Evolutionary conservation across 345 rosid genomes (phyloP).

Genomic region (Pugionium dolabratum): DNA sequence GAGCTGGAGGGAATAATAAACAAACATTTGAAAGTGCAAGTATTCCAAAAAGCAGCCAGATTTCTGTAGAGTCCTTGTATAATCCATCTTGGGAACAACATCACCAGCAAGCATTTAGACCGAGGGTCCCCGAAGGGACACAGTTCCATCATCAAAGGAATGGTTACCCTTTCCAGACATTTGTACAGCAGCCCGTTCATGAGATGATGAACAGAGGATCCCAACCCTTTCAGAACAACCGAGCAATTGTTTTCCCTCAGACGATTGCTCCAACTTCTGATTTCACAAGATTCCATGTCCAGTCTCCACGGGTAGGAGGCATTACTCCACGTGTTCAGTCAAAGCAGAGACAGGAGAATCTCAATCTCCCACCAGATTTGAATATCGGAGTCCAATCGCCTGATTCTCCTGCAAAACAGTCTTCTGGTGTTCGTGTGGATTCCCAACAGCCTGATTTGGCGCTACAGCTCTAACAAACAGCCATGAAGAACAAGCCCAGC

Average conservation of each 20-base stretch:
- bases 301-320: constrained; percentile 62
- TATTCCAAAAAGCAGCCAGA: constrained; percentile 50
- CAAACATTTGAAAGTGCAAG: constrained; percentile 49
- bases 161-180: constrained; percentile 57
- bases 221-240: constrained; percentile 38
- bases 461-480: constrained; percentile 61
- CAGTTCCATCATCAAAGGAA: constrained; percentile 56
- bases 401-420: constrained; percentile 78
- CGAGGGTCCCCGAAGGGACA: constrained; percentile 50
- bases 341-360: constrained; percentile 65
- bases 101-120: constrained; percentile 48
- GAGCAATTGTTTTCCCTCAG: constrained; percentile 59
- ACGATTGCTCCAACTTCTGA: constrained; percentile 48
- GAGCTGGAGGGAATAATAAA: constrained; percentile 61
- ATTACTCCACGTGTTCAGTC: constrained; percentile 53
- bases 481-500: background rate
- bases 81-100: constrained; percentile 62
- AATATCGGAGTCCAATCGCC: constrained; percentile 87
- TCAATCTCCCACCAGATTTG: constrained; percentile 73
- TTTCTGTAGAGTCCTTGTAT: constrained; percentile 62
- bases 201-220: constrained; percentile 47
- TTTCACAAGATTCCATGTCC: constrained; percentile 62
- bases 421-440: constrained; percentile 71
- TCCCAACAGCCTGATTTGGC: constrained; percentile 96
- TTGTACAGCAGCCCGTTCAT: constrained; percentile 50